Evolutionary conservation across 768 basidiomycete genomes (phyloP), one percentile per base, ranked within the genome.

Genomic region (Pleurotus djamor): DNA sequence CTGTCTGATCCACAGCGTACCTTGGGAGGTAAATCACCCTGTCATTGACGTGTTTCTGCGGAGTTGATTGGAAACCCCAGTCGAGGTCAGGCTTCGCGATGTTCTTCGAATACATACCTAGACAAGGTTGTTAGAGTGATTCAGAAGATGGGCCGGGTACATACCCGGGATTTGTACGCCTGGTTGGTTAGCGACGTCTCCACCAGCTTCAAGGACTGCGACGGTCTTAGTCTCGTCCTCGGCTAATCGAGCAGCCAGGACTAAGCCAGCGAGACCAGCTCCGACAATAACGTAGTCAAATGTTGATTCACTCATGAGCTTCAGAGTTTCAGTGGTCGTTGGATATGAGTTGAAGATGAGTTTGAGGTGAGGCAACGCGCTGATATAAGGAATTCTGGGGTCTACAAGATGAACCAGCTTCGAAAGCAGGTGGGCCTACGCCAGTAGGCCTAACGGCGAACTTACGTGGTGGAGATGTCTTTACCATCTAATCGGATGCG

Each of bases 191-290:
- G 41, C 21, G 17, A 57, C 55, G 28, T 65, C 59, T 54, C 71
- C 70, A 10, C 76, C 76, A 2, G 76, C 76, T 48, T 69, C 68
- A 14, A 69, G 32, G 16, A 69, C 43, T n/a, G 59, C 59, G 8
- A 69, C 67, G 9, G 58, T 58, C 21, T 62, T 56, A 10, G 14
- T 54, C 4, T 62, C 55, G 52, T 67, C 60, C 51, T 69, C 67
- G 5, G 64, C 58, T 6, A 69, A 64, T 21, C 68, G 52, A 48
- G 59, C 58, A n/a, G 68, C 68, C 4, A 69, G 43, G 13, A 64
- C 67, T 21, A 64, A 52, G 36, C 68, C 68, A 28, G 63, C 62
- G 37, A 62, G 41, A n/a, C 68, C 68, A 48, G 51, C 52, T 36
- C 57, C 60, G 12, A 64, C 48, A n/a, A 64, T 38, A 5, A 64